Conservation (phyloP, 1,284 basidiomycete genomes). For the Ustilago bromivora region DNA sequence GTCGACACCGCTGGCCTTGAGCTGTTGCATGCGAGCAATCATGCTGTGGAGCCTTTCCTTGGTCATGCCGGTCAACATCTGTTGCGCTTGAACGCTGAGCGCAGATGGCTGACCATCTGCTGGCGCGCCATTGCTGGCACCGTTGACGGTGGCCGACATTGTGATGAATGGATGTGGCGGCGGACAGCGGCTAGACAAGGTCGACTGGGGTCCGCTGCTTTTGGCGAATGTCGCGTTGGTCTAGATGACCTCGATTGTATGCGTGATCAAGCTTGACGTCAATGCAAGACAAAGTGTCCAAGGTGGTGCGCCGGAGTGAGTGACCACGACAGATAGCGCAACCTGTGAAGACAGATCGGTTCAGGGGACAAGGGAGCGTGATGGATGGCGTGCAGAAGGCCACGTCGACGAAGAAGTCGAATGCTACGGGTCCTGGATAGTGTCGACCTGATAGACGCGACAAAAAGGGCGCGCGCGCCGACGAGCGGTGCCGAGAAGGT, state of each 20-base stretch:
- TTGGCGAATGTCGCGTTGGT: background rate
- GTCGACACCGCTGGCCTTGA: constrained; percentile 69
- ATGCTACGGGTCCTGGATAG: background rate
- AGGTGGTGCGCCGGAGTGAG: background rate
- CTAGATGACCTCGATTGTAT: background rate
- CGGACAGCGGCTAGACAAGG: background rate
- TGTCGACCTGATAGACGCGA: constrained; percentile 21
- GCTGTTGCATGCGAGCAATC: constrained; percentile 69
- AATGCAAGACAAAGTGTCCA: background rate
- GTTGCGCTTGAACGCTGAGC: constrained; percentile 56
- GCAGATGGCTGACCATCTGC: constrained; percentile 33
- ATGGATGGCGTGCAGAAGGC: background rate
- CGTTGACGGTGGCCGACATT: constrained; percentile 54
- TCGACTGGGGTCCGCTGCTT: background rate
- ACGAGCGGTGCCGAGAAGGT: constrained; percentile 7
- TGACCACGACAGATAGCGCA: background rate
- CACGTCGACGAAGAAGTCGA: constrained; percentile 15
- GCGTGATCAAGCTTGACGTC: background rate
- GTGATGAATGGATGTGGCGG: background rate
- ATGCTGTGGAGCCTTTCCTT: constrained; percentile 64
- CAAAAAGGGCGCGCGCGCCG: constrained; percentile 20
- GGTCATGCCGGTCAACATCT: constrained; percentile 66
- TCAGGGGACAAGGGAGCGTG: constrained; percentile 6
- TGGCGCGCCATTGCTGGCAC: constrained; percentile 36
- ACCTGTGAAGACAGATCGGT: background rate